These are phyloP conservation scores for Beauveria medogensis DNA, from an alignment of 2,329 filamentous ascomycete genomes.

Conservation along the genomic window DNA sequence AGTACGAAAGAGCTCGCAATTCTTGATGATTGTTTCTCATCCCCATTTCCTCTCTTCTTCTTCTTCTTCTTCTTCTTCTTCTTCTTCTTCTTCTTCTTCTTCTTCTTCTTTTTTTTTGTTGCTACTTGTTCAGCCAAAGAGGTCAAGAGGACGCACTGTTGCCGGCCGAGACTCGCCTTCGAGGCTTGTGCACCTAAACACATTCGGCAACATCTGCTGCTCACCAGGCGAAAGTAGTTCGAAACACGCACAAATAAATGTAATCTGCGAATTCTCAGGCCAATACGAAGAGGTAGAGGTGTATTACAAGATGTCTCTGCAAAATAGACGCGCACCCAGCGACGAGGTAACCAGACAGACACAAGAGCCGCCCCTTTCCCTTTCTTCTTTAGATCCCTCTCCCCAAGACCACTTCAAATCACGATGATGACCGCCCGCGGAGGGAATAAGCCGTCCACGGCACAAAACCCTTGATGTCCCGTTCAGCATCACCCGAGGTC, in stretches of 20 bases:
- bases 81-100: background rate
- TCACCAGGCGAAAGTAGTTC: background rate
- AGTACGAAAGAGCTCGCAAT: too few species aligned
- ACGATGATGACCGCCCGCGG: background rate
- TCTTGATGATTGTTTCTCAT: too few species aligned
- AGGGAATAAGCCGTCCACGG: background rate
- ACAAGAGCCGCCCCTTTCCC: background rate
- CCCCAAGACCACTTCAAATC: background rate
- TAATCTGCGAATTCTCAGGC: too few species aligned
- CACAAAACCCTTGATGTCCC: background rate
- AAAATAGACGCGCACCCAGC: background rate
- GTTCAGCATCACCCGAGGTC: background rate
- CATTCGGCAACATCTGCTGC: too few species aligned
- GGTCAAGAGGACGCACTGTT: too few species aligned
- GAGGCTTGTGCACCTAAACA: too few species aligned
- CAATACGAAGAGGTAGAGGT: background rate
- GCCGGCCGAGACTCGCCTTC: too few species aligned
- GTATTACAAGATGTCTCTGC: background rate
- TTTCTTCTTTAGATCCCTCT: background rate
- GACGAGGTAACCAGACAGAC: background rate
- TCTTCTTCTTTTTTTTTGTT: background rate
- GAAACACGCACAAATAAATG: too few species aligned
- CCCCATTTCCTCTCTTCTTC: too few species aligned
- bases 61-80: too few species aligned
- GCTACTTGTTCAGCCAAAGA: background rate